phyloP scores from a whole-genome alignment of 495 filamentous ascomycete genomes.

The Xylaria nigripes region DNA sequence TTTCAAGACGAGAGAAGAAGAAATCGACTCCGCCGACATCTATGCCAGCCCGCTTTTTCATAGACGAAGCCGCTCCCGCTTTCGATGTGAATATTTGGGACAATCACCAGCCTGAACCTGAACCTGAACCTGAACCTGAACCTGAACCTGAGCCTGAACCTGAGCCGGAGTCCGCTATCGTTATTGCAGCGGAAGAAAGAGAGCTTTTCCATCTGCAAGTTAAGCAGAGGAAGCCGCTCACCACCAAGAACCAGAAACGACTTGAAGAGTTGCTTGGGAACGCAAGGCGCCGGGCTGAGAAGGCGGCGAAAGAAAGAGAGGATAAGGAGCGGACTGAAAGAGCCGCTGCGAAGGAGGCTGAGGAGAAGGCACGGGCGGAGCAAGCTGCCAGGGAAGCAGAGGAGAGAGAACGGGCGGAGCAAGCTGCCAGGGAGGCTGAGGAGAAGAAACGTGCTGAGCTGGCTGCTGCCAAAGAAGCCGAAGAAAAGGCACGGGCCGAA shows the following conservation, averaged over 20 bases:
- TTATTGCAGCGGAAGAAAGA: neutral
- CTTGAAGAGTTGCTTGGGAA: constrained; percentile 30
- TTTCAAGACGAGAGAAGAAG: neutral
- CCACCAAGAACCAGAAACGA: constrained; percentile 15
- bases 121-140: no score
- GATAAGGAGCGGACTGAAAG: constrained; percentile 17
- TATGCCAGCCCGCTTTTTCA: neutral
- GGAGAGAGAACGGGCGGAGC: constrained; percentile 19
- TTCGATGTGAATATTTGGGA: neutral
- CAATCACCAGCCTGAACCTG: constrained; percentile 11
- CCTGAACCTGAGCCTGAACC: no score
- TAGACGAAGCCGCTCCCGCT: neutral
- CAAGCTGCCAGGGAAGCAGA: neutral
- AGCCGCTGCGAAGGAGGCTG: neutral
- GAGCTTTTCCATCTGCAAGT: neutral
- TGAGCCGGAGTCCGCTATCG: constrained; percentile 16
- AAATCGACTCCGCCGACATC: neutral
- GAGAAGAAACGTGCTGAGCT: constrained; percentile 20
- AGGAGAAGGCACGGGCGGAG: neutral
- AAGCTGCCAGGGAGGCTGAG: constrained; percentile 23
- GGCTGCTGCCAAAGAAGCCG: neutral
- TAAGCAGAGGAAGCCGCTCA: neutral
- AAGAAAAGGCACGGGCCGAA: constrained; percentile 10
- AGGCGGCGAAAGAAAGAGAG: constrained; percentile 24
- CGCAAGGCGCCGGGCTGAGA: constrained; percentile 15